Evolutionary conservation across 352 stramenopile genomes (phyloP), one percentile per base, ranked within the genome.

Genomic region (Phytophthora megakarya): DNA sequence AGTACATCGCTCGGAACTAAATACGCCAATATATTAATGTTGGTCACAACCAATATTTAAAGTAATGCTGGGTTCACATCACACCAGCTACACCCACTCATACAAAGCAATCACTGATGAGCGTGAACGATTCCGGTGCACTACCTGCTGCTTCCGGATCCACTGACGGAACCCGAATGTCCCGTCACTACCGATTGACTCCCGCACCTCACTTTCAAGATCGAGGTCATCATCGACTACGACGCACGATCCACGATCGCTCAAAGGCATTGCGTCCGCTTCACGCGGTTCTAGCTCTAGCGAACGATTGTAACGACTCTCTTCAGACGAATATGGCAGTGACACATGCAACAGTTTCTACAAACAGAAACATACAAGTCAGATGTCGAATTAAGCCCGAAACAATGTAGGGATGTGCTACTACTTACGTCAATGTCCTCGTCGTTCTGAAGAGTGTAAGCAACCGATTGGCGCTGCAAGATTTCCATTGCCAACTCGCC

Each of bases 141-240:
- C 85, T 2, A 94, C 80, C 56, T 92, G 88, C 46, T 93, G 86
- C 70, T 90, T 94, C 19, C 84, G 79, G 54, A 94, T 82, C 86
- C 84, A 93, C 55, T 93, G 84, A 15, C 86, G 81, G 37, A 93
- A 86, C 5, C 84, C 86, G 37, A 93, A 92, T 0, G 77, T 94
- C 9, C 84, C 84, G 33, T 92, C 84, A 10, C 68, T 70, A 5
- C 86, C 86, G 30, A 92, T 90, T 21, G 83, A 93, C 47, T 85
- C 86, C 22, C 83, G 80, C 22, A 92, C 84, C 75, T 94, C 82
- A 56, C 44, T 91, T 61, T 91, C 82, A 19, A 93, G 78, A 28
- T 94, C 86, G n/a, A 89, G 54, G 43, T 89, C 80, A 28, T 91
- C 81, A 38, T 92, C 61, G 1, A 76, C 45, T n/a, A 78, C 40